These are phyloP conservation scores for Pichia pseudocactophila DNA, from an alignment of 805 yeast genomes.

Conservation along the genomic window DNA sequence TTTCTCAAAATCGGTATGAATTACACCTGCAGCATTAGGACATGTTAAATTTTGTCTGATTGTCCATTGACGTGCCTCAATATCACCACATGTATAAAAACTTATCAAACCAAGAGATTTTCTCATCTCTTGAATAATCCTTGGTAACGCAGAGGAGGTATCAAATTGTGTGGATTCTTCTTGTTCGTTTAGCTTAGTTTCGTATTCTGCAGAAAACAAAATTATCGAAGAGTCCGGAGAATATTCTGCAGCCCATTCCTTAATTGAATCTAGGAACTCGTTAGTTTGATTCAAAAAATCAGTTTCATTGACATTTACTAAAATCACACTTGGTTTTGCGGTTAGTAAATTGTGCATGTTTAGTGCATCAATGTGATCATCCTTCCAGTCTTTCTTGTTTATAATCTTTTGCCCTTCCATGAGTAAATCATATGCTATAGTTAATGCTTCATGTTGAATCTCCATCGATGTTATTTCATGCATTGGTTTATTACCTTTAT, in stretches of 20 bases:
- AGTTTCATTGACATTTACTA: conserved; percentile 80
- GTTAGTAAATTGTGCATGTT: conserved; percentile 82
- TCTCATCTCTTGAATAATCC: conserved; percentile 82
- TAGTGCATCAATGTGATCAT: conserved; percentile 85
- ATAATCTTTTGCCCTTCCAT: conserved; percentile 84
- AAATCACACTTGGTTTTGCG: conserved; percentile 91
- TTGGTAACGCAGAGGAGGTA: conserved; percentile 74
- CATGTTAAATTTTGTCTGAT: conserved; percentile 86
- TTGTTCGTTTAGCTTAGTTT: conserved; percentile 17
- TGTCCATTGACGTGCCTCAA: conserved; percentile 98
- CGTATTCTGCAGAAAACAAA: conserved; percentile 28
- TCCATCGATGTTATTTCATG: conserved; percentile 53
- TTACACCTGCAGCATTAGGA: conserved; percentile 98
- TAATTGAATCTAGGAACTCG: conserved; percentile 72
- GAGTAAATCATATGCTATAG: conserved; percentile 63
- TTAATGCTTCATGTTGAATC: conserved; percentile 73
- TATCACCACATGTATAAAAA: conserved; percentile 92
- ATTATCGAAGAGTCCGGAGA: conserved; percentile 61
- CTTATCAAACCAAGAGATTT: conserved; percentile 77
- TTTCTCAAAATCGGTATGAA: conserved; percentile 90
- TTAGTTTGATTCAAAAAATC: conserved; percentile 86
- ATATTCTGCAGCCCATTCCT: conserved; percentile 81
- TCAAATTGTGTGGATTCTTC: conserved; percentile 18
- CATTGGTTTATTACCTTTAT: conserved; percentile 80
- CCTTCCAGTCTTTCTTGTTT: conserved; percentile 70